phyloP scores from a whole-genome alignment of 148 eudicot species.

The Oxyria digyna region DNA sequence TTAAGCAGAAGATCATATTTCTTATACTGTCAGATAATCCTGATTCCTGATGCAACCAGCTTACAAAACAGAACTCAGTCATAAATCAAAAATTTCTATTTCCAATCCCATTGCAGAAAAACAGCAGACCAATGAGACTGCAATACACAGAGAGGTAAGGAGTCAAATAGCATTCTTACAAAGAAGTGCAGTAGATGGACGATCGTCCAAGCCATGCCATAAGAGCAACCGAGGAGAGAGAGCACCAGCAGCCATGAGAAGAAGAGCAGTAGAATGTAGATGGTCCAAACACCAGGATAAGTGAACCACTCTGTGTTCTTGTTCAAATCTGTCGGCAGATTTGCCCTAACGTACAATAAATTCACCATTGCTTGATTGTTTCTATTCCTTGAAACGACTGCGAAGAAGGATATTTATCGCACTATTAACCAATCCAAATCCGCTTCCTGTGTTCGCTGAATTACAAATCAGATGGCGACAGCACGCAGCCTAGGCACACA shows the following conservation, averaged over 20 bases:
- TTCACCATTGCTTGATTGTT: slow-evolving; percentile 31
- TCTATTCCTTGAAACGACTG: neutral
- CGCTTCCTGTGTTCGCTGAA: neutral
- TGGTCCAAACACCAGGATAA: slow-evolving; percentile 83
- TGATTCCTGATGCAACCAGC: neutral
- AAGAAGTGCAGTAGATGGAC: slow-evolving; percentile 57
- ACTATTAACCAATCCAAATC: neutral
- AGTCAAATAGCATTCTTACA: slow-evolving; percentile 17
- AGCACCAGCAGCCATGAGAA: slow-evolving; percentile 69
- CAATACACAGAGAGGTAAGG: neutral
- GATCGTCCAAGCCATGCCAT: slow-evolving; percentile 81
- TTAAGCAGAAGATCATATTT: too few species aligned
- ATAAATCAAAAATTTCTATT: neutral
- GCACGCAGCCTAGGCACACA: neutral
- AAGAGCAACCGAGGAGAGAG: slow-evolving; percentile 50
- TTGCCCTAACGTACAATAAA: slow-evolving; percentile 48
- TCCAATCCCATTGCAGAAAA: neutral
- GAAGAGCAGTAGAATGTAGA: slow-evolving; percentile 53
- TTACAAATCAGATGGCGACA: neutral
- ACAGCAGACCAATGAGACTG: neutral
- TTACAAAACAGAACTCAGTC: neutral
- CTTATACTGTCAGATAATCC: too few species aligned
- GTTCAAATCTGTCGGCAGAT: slow-evolving; percentile 66
- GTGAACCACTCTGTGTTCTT: slow-evolving; percentile 79
- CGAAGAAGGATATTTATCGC: neutral